These are phyloP conservation scores for Trichoderma cornu-damae DNA, from an alignment of 2,329 filamentous ascomycete species.

Conservation along the genomic window DNA sequence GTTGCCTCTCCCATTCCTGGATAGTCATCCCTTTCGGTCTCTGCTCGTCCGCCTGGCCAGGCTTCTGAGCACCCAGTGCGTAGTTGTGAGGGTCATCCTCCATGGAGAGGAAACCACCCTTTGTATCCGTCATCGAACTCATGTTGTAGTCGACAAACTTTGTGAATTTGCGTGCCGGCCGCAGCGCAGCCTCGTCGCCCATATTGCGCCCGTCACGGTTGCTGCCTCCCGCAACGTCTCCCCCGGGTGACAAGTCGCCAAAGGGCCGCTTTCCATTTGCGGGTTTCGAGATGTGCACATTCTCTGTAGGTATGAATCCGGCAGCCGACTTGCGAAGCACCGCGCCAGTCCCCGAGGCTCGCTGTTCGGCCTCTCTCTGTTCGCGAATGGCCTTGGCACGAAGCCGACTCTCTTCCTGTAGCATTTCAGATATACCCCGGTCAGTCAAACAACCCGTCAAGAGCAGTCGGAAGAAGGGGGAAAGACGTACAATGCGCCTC, in stretches of 20 bases:
- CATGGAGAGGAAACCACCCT: constrained; percentile 86
- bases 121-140: constrained; percentile 95
- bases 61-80: constrained; percentile 51
- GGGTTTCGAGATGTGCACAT: constrained; percentile 50
- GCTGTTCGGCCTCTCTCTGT: constrained; percentile 60
- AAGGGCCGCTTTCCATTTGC: constrained; percentile 62
- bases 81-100: constrained; percentile 90
- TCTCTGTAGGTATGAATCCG: constrained; percentile 65
- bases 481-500: constrained; percentile 47
- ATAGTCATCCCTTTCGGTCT: constrained; percentile 85
- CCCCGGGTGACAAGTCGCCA: constrained; percentile 51
- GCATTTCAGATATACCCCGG: not conserved
- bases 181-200: constrained; percentile 50
- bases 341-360: constrained; percentile 39
- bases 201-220: constrained; percentile 62
- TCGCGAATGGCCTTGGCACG: constrained; percentile 82
- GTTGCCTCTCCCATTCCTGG: constrained; percentile 83
- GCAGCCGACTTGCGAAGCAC: constrained; percentile 50
- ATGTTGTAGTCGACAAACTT: constrained; percentile 98
- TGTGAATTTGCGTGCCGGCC: constrained; percentile 79
- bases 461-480: not conserved
- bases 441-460: not conserved
- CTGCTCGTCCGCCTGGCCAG: constrained; percentile 38
- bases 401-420: constrained; percentile 77
- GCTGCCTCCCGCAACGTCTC: constrained; percentile 46